These are phyloP conservation scores for Talaromyces funiculosus DNA, from an alignment of 2,329 filamentous ascomycete species.

Conservation along the genomic window DNA sequence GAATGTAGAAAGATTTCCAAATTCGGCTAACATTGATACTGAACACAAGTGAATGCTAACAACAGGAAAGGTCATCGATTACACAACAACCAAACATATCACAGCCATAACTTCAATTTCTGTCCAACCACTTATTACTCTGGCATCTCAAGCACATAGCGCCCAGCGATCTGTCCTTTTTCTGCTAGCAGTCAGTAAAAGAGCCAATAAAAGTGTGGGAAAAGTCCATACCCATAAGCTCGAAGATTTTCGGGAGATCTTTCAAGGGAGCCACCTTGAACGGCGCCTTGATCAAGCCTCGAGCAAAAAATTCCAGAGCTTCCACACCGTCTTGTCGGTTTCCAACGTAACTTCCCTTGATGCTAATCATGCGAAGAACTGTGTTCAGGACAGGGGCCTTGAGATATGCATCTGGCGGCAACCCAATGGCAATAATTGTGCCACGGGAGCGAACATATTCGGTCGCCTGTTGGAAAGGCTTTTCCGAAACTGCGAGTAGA, in stretches of 20 bases:
- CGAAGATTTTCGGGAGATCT: constrained; percentile 71
- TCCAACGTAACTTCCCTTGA: constrained; percentile 90
- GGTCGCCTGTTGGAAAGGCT: constrained; percentile 91
- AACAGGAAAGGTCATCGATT: neutral
- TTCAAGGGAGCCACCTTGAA: constrained; percentile 79
- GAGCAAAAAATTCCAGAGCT: constrained; percentile 81
- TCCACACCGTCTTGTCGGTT: constrained; percentile 84
- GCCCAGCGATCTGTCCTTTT: constrained; percentile 38
- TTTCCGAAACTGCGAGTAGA: constrained; percentile 78
- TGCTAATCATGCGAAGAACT: constrained; percentile 83
- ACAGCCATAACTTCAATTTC: neutral
- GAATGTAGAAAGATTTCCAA: no score
- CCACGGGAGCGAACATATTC: constrained; percentile 80
- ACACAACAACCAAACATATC: neutral
- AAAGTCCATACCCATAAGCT: constrained; percentile 54
- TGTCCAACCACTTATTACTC: constrained; percentile 18
- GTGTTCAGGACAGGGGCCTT: constrained; percentile 83
- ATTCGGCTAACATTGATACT: neutral
- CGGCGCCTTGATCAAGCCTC: constrained; percentile 78
- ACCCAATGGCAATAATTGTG: constrained; percentile 79
- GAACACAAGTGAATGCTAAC: neutral
- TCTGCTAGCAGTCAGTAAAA: constrained; percentile 24
- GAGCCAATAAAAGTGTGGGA: neutral
- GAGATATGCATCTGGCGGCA: constrained; percentile 74
- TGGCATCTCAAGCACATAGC: constrained; percentile 41